Evolutionary conservation across 257 asterid genomes (phyloP).

Genomic region (Solanum ossicruentum): DNA sequence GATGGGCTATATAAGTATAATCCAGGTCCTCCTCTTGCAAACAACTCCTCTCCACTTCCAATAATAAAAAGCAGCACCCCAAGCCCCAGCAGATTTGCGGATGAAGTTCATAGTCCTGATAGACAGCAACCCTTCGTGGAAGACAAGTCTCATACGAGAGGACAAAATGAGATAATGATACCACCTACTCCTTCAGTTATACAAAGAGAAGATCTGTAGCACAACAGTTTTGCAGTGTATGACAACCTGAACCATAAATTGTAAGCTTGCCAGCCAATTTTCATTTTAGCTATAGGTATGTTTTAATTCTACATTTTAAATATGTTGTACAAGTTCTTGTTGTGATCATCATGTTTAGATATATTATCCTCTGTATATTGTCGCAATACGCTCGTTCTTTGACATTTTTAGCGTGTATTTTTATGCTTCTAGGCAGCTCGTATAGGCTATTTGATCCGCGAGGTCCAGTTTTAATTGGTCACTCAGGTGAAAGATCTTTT

Average conservation of each 20-base stretch:
- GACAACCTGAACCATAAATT: neutral
- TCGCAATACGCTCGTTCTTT: neutral
- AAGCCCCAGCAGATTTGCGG: slow-evolving; percentile 30
- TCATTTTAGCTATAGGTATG: neutral
- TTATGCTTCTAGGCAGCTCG: neutral
- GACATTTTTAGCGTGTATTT: neutral
- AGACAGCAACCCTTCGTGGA: slow-evolving; percentile 20
- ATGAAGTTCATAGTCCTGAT: slow-evolving; percentile 23
- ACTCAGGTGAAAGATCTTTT: neutral
- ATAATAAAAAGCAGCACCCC: slow-evolving; percentile 13
- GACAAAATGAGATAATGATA: slow-evolving; percentile 27
- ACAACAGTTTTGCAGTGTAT: neutral
- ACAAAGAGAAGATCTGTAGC: slow-evolving; percentile 26
- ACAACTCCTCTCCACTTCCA: slow-evolving; percentile 12
- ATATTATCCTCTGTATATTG: neutral
- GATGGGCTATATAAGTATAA: slow-evolving; percentile 33
- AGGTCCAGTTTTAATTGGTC: neutral
- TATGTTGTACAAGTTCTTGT: neutral
- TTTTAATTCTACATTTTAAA: neutral
- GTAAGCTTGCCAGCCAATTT: neutral
- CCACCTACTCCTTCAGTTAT: slow-evolving; percentile 35
- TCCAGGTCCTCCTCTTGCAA: slow-evolving; percentile 12
- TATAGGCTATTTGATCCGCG: neutral
- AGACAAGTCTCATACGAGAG: slow-evolving; percentile 18
- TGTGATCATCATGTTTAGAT: neutral